These are phyloP conservation scores for Coniochaeta ligniaria DNA, from an alignment of 2,329 filamentous ascomycete species.

Conservation along the genomic window DNA sequence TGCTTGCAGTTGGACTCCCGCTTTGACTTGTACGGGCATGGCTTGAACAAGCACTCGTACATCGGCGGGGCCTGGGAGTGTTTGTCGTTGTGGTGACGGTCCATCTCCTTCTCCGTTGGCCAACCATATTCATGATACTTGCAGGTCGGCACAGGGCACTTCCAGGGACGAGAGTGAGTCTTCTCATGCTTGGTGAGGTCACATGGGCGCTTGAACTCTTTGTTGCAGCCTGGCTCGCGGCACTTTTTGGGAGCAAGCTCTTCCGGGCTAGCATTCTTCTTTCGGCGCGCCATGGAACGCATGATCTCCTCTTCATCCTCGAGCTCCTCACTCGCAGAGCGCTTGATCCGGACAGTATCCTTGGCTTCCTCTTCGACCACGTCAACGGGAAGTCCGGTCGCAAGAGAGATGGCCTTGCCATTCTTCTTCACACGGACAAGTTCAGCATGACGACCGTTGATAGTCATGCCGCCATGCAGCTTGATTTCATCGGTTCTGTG, in stretches of 20 bases:
- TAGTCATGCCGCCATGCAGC: slow-evolving; percentile 72
- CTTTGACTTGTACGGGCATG: slow-evolving; percentile 91
- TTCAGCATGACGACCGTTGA: slow-evolving; percentile 77
- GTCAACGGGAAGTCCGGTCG: slow-evolving; percentile 59
- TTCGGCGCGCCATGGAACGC: slow-evolving; percentile 91
- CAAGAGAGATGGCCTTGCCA: slow-evolving; percentile 72
- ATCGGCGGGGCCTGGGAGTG: slow-evolving; percentile 74
- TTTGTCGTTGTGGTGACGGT: slow-evolving; percentile 94
- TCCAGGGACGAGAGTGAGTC: slow-evolving; percentile 94
- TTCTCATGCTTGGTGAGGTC: slow-evolving; percentile 98
- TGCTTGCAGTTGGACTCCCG: slow-evolving; percentile 78
- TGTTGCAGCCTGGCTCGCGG: slow-evolving; percentile 68
- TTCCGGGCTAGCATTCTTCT: slow-evolving; percentile 85
- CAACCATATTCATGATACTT: slow-evolving; percentile 87
- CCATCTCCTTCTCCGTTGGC: slow-evolving; percentile 96
- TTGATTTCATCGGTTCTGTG: slow-evolving; percentile 60
- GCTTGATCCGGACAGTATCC: slow-evolving; percentile 49
- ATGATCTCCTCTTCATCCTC: slow-evolving; percentile 76
- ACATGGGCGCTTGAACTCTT: slow-evolving; percentile 94
- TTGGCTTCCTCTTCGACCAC: slow-evolving; percentile 38
- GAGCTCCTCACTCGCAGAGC: slow-evolving; percentile 60
- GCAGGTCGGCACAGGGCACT: slow-evolving; percentile 76
- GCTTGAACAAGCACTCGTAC: slow-evolving; percentile 75
- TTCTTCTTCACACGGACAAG: slow-evolving; percentile 76
- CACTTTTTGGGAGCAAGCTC: slow-evolving; percentile 76